Evolutionary conservation across 2,329 filamentous ascomycete genomes (phyloP).

Genomic region (Nigrospora osmanthi): DNA sequence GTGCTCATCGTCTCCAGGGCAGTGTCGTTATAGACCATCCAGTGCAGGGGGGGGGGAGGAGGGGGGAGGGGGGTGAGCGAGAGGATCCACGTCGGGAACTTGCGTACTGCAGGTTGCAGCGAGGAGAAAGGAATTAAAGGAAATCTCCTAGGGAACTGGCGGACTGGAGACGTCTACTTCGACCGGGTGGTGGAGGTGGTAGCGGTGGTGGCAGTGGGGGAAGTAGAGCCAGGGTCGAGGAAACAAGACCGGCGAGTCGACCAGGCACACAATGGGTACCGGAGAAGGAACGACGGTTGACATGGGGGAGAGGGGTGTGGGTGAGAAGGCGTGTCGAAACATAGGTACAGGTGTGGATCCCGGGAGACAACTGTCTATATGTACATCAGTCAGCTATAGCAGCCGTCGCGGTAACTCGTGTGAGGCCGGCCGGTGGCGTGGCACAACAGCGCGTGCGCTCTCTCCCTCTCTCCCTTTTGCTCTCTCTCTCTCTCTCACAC

Average conservation of each 20-base stretch:
- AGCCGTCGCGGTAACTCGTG: conserved; percentile 17
- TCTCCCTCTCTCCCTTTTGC: background rate
- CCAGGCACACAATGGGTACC: conserved; percentile 14
- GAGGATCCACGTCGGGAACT: conserved; percentile 28
- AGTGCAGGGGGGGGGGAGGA: too few relatives aligned
- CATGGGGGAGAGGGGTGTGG: conserved; percentile 17
- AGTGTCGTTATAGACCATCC: conserved; percentile 21
- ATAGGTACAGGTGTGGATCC: conserved; percentile 21
- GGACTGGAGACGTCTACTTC: conserved; percentile 11
- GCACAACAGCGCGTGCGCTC: conserved; percentile 10
- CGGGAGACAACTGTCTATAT: conserved; percentile 20
- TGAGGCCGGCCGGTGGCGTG: conserved; percentile 9
- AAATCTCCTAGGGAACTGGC: conserved; percentile 16
- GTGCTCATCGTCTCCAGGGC: conserved; percentile 28
- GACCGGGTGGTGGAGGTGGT: conserved; percentile 11
- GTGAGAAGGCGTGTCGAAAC: conserved; percentile 17
- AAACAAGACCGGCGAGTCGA: conserved; percentile 14
- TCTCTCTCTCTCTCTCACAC: too few relatives aligned
- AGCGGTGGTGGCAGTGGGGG: conserved; percentile 19
- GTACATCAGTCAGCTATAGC: conserved; percentile 22
- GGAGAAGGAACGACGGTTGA: conserved; percentile 10
- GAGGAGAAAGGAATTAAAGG: conserved; percentile 18
- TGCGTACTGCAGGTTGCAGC: conserved; percentile 17
- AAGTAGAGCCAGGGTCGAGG: conserved; percentile 15
- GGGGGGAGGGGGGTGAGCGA: conserved; percentile 14